Evolutionary conservation across 164 flowering plant genomes (phyloP).

Genomic region (Chloranthus sessilifolius): DNA sequence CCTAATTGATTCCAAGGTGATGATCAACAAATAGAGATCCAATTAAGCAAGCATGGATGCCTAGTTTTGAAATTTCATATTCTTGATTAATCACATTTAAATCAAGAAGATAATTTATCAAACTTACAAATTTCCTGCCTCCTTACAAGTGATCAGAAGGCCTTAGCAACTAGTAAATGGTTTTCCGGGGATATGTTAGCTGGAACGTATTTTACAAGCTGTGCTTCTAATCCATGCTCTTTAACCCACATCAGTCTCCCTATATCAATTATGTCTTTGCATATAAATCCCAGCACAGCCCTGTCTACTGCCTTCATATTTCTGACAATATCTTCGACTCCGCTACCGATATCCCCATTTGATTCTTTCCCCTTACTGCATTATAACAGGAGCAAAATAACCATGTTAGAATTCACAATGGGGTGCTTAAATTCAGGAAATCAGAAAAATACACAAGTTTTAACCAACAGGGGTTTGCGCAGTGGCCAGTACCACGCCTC

Average conservation of each 20-base stretch:
- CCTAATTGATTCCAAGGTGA: no score
- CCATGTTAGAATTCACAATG: slow-evolving; percentile 7
- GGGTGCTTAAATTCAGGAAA: no score
- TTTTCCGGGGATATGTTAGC: slow-evolving; percentile 79
- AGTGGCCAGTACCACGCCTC: no score
- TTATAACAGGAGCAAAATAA: slow-evolving; percentile 5
- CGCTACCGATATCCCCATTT: slow-evolving; percentile 11
- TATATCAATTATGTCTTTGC: slow-evolving; percentile 86
- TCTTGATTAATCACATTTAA: no score
- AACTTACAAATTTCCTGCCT: no score
- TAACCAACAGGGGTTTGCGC: no score
- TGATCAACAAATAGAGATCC: no score
- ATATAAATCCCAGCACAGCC: slow-evolving; percentile 75
- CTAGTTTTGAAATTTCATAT: no score
- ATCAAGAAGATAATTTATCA: no score
- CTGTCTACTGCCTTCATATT: slow-evolving; percentile 62
- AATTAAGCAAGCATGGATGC: no score
- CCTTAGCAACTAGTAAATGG: slow-evolving; percentile 59
- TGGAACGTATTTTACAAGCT: slow-evolving; percentile 76
- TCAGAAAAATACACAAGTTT: no score
- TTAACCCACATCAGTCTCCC: slow-evolving; percentile 82
- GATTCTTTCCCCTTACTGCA: slow-evolving; percentile 27
- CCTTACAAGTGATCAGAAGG: neutral
- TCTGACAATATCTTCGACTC: slow-evolving; percentile 48
- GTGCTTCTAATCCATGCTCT: slow-evolving; percentile 43